phyloP scores from a whole-genome alignment of 257 asterid species.

The Apocynum venetum region DNA sequence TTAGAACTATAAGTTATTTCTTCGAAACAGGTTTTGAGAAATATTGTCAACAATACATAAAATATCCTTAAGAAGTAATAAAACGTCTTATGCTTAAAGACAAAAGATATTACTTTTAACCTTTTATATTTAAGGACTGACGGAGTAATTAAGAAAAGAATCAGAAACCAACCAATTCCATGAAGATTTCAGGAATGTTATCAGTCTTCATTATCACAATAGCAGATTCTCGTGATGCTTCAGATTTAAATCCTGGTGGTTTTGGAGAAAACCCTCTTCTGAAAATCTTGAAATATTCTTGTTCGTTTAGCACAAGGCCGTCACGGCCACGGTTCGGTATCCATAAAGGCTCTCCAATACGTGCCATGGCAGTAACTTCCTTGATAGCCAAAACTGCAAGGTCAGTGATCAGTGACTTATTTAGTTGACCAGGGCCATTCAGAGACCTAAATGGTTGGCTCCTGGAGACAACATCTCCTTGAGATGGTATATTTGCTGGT shows the following conservation, averaged over 20 bases:
- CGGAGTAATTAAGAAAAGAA: background rate
- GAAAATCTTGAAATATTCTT: slow-evolving; percentile 39
- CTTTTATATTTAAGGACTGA: too few relatives aligned
- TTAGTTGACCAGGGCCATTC: background rate
- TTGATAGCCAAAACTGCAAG: background rate
- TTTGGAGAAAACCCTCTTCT: slow-evolving; percentile 41
- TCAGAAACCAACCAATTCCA: slow-evolving; percentile 43
- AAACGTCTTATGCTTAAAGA: too few relatives aligned
- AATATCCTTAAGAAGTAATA: too few relatives aligned
- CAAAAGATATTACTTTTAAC: too few relatives aligned
- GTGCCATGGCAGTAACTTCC: background rate
- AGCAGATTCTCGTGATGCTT: slow-evolving; percentile 52
- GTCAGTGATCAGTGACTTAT: background rate
- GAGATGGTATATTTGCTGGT: too few relatives aligned
- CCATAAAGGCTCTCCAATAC: background rate
- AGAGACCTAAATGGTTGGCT: background rate
- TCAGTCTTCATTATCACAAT: slow-evolving; percentile 45
- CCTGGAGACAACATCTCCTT: too few relatives aligned
- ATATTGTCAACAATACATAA: too few relatives aligned
- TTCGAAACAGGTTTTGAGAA: too few relatives aligned
- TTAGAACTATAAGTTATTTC: too few relatives aligned
- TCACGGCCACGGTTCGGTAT: background rate
- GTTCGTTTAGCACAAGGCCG: slow-evolving; percentile 22
- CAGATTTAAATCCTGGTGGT: slow-evolving; percentile 43
- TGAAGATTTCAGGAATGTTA: slow-evolving; percentile 51